Conservation (phyloP, 768 basidiomycete genomes). For the Lactarius deliciosus region DNA sequence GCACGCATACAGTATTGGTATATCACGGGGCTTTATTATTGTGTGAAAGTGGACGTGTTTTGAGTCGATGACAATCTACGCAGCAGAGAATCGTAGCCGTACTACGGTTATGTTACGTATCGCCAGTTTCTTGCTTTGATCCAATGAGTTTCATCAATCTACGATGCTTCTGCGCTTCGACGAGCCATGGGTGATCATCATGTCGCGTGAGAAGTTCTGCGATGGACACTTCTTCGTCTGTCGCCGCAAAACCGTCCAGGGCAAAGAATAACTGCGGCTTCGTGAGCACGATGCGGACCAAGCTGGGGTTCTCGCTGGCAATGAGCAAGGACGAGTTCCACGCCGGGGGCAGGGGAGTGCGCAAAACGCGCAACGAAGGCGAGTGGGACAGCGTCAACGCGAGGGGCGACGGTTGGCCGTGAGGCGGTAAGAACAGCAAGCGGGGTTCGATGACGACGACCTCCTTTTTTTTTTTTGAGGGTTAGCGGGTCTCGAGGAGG, state of each 20-base stretch:
- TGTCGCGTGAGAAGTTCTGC: constrained; percentile 1
- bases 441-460: constrained; percentile 10
- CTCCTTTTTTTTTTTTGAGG: constrained; percentile 7
- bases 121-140: constrained; percentile 4
- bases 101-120: neutral
- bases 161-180: constrained; percentile 17
- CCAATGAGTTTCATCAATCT: constrained; percentile 18
- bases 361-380: constrained; percentile 14
- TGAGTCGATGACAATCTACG: neutral
- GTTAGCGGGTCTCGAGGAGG: neutral
- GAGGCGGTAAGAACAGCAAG: neutral
- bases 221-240: neutral
- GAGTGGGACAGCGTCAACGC: constrained; percentile 22
- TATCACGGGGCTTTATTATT: neutral
- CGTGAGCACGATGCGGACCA: constrained; percentile 20
- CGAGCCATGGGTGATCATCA: constrained; percentile 15
- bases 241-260: neutral
- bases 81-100: neutral
- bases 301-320: constrained; percentile 15
- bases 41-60: neutral
- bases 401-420: constrained; percentile 1
- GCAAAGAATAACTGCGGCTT: neutral
- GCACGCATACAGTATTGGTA: neutral
- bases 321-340: constrained; percentile 22
- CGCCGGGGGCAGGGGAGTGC: constrained; percentile 6